Evolutionary conservation across 2,329 filamentous ascomycete genomes (phyloP), one percentile per base, ranked within the genome.

Genomic region (Xylariaceae sp.): DNA sequence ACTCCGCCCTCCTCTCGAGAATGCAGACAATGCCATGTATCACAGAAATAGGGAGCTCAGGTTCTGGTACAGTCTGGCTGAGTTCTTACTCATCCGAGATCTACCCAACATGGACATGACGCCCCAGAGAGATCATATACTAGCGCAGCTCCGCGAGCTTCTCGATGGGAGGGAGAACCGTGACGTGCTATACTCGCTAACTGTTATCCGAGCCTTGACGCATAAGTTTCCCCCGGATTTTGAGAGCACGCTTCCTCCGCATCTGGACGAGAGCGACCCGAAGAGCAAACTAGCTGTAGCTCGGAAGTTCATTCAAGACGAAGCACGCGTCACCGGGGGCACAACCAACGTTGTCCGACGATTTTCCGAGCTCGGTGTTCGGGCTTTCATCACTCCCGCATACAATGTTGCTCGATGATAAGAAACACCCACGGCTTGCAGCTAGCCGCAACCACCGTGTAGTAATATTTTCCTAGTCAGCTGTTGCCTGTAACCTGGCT

Each of bases 181-280:
- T 50, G 92, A 97, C 71, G 88, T 96, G 16, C 84, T 97, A 54
- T 96, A 96, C 75, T 95, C 91, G 0, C 88, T 96, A 63, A 91
- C 90, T 7, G 85, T 96, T 53, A 87, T 90, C 14, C 87, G 92
- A 23, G 86, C 93, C 61, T 80, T 92, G 46, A 87, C 89, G 41
- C 86, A 87, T 28, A 84, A 86, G 41, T 86, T 82, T 68, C 82
- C 83, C 12, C 78, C 85, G 9, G 83, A 82, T 62, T 84, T 84
- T 28, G 82, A 82, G 61, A 82, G 77, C 58, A 78, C 81, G 21
- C 76, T 83, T 6, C 82, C 84, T 1, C 79, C 83, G 43, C 84
- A 86, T 56, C 77, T 86, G 4, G 87, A 88, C 67, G 88, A 91
- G 73, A 82, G 79, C 40, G 87, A 90, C 45, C 81, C 86, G 1